Conservation (phyloP, 139 green algal genomes). For the Tetraselmis striata region DNA sequence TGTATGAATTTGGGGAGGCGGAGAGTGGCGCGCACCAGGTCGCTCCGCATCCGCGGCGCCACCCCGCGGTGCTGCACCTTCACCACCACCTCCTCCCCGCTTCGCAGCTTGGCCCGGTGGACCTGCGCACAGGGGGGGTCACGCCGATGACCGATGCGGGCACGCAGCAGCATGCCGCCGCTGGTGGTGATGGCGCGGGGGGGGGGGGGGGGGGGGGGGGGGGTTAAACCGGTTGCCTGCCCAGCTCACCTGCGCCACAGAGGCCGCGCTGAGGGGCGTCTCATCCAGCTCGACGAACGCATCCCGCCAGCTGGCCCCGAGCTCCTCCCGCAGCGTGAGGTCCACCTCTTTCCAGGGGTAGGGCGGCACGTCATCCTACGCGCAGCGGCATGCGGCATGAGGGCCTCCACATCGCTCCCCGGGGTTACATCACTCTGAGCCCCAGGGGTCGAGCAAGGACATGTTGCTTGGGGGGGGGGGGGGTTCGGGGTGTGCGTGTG, state of each 20-base stretch:
- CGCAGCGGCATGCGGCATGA: too few relatives aligned
- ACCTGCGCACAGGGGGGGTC: slow-evolving; percentile 17
- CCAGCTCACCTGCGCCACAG: slow-evolving; percentile 3
- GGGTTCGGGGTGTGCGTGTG: too few relatives aligned
- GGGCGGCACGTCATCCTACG: not conserved
- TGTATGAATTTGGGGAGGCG: too few relatives aligned
- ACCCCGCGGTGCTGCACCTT: slow-evolving; percentile 17
- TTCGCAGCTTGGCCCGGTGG: slow-evolving; percentile 10
- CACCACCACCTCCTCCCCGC: slow-evolving; percentile 16
- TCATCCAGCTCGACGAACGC: not conserved
- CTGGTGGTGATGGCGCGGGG: too few relatives aligned
- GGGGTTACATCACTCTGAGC: too few relatives aligned
- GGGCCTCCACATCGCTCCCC: too few relatives aligned
- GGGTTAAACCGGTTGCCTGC: too few relatives aligned
- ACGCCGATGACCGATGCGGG: too few relatives aligned
- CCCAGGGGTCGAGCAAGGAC: too few relatives aligned
- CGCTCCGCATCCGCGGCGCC: slow-evolving; percentile 8
- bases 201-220: too few relatives aligned
- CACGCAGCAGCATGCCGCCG: too few relatives aligned
- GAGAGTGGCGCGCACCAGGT: slow-evolving; percentile 4
- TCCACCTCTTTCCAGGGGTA: slow-evolving; percentile 1
- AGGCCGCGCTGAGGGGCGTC: slow-evolving; percentile 1
- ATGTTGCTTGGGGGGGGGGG: too few relatives aligned
- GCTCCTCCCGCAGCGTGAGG: not conserved
- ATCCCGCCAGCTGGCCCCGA: not conserved